Percentiles rank a stretch among this genome's conserved stretches.
phyloP scores from a whole-genome alignment of 2,329 filamentous ascomycete species.

The Didymella arachidicola region DNA sequence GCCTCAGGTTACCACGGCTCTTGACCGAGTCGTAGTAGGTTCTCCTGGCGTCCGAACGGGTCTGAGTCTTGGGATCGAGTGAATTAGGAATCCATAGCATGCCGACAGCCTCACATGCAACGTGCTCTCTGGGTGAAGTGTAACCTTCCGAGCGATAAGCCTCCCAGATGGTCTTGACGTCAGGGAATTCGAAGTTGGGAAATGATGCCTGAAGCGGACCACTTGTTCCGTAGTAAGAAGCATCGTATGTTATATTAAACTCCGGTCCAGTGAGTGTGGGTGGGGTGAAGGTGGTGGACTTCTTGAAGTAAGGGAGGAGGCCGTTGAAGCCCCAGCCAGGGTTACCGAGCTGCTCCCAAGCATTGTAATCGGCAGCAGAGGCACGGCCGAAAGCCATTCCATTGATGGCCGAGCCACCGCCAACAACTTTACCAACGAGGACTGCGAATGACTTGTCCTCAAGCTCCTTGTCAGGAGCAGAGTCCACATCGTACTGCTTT shows the following conservation, averaged over 20 bases:
- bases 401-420: constrained; percentile 35
- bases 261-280: constrained; percentile 5
- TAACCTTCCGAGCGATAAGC: constrained; percentile 15
- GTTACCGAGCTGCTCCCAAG: constrained; percentile 65
- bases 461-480: constrained; percentile 28
- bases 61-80: constrained; percentile 22
- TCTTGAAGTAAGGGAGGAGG: constrained; percentile 49
- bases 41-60: constrained; percentile 13
- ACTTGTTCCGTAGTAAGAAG: constrained; percentile 8
- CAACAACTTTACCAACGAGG: constrained; percentile 37
- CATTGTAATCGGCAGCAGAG: constrained; percentile 51
- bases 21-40: constrained; percentile 27
- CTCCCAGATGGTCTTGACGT: constrained; percentile 20
- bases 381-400: constrained; percentile 45
- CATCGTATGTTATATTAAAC: constrained; percentile 12
- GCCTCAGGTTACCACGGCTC: constrained; percentile 20
- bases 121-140: constrained; percentile 19
- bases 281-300: constrained; percentile 17
- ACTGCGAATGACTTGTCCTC: constrained; percentile 28
- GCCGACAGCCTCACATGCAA: constrained; percentile 29
- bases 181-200: constrained; percentile 13
- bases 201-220: constrained; percentile 6
- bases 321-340: constrained; percentile 61
- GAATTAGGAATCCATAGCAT: constrained; percentile 38
- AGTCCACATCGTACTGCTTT: constrained; percentile 24